A percentile compares a stretch with the other conserved stretches of the same genome.
Conservation (phyloP, 305 asterid genomes). For the Fraxinus nigra region DNA sequence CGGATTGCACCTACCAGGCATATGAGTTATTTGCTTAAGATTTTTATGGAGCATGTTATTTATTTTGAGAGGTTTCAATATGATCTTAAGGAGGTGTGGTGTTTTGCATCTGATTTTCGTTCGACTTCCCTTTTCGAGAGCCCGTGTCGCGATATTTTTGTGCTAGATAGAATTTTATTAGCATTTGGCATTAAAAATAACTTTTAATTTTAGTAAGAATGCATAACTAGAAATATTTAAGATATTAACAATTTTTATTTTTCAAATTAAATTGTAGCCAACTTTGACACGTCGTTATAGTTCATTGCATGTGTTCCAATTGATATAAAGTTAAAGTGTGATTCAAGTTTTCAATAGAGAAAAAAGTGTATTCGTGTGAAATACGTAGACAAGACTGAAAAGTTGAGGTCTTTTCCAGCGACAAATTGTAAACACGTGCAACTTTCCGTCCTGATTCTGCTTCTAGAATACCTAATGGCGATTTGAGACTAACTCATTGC, state of each 20-base stretch:
- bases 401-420: neutral
- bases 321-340: neutral
- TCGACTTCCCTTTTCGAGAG: too few relatives aligned
- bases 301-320: conserved; percentile 29
- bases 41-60: too few relatives aligned
- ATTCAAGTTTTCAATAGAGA: neutral
- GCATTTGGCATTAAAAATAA: too few relatives aligned
- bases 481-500: neutral
- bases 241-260: too few relatives aligned
- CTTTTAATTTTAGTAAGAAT: too few relatives aligned
- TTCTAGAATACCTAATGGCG: conserved; percentile 5
- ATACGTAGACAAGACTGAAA: conserved; percentile 10
- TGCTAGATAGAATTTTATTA: too few relatives aligned
- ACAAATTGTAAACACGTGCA: conserved; percentile 11
- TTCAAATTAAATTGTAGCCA: conserved; percentile 11
- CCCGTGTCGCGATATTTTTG: too few relatives aligned
- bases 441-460: neutral
- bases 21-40: too few relatives aligned
- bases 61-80: too few relatives aligned
- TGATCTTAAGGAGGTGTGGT: too few relatives aligned
- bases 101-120: too few relatives aligned
- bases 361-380: conserved; percentile 24
- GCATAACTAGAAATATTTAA: neutral
- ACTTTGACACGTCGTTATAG: conserved; percentile 31
- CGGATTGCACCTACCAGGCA: too few relatives aligned